Evolutionary conservation across 148 eudicot species (phyloP).

Genomic region (Diospyros lotus): DNA sequence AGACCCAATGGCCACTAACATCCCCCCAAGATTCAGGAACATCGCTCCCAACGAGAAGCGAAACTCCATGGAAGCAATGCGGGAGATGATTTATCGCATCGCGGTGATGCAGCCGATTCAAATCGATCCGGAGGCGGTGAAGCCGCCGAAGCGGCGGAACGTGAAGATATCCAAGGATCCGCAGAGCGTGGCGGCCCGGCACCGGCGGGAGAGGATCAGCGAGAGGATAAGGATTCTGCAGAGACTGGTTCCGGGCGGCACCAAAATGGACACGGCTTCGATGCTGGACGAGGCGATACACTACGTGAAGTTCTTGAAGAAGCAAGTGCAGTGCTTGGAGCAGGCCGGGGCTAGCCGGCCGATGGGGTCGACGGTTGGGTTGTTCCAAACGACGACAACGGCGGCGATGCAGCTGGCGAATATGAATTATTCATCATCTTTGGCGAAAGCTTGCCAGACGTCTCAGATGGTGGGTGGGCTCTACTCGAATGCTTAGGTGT

Average conservation of each 20-base stretch:
- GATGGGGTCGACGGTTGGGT: constrained; percentile 25
- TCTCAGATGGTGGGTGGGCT: constrained; percentile 6
- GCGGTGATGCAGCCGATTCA: constrained; percentile 95
- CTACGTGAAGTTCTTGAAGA: constrained; percentile 81
- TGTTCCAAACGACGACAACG: constrained; percentile 29
- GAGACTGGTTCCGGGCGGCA: constrained; percentile 90
- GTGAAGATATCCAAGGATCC: constrained; percentile 89
- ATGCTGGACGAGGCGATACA: constrained; percentile 93
- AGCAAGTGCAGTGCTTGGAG: constrained; percentile 73
- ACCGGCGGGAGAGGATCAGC: constrained; percentile 79
- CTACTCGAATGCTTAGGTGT: constrained; percentile 1
- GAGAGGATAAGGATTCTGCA: constrained; percentile 80
- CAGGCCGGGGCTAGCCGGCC: constrained; percentile 36
- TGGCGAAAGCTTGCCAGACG: background rate
- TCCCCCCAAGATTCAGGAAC: background rate
- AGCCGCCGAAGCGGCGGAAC: constrained; percentile 74
- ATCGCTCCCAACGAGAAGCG: constrained; percentile 8
- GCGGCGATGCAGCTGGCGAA: constrained; percentile 12
- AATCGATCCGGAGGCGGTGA: constrained; percentile 84
- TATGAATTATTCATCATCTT: constrained; percentile 19
- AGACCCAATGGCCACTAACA: background rate
- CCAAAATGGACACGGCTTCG: constrained; percentile 94
- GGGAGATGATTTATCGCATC: constrained; percentile 87
- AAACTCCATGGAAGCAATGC: constrained; percentile 70
- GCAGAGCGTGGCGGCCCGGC: constrained; percentile 88